Percentiles rank a stretch among this genome's conserved stretches.
phyloP scores from a whole-genome alignment of 257 asterid genomes.

The Datura wrightii region DNA sequence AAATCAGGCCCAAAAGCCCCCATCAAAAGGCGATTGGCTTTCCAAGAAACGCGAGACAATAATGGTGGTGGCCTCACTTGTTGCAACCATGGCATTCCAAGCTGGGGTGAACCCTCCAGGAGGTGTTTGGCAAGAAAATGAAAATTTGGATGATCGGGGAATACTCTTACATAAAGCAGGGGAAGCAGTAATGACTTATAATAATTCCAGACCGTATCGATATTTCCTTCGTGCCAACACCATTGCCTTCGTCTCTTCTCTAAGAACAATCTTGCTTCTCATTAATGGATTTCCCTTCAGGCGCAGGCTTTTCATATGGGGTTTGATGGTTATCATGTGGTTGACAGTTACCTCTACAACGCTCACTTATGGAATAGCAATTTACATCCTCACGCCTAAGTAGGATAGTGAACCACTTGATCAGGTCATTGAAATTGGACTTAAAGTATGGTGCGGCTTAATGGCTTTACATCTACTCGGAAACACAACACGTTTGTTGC shows the following conservation, averaged over 20 bases:
- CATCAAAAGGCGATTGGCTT: slow-evolving; percentile 40
- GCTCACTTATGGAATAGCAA: slow-evolving; percentile 46
- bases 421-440: slow-evolving; percentile 33
- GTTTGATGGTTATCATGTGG: slow-evolving; percentile 69
- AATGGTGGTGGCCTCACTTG: slow-evolving; percentile 55
- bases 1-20: neutral
- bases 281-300: slow-evolving; percentile 62
- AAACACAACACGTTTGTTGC: slow-evolving; percentile 46
- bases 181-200: slow-evolving; percentile 54
- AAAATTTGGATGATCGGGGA: neutral
- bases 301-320: slow-evolving; percentile 48
- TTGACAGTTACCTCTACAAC: slow-evolving; percentile 48
- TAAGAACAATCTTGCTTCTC: slow-evolving; percentile 58
- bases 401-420: slow-evolving; percentile 35
- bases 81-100: slow-evolving; percentile 56
- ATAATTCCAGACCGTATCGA: slow-evolving; percentile 35
- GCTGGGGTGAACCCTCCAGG: slow-evolving; percentile 46
- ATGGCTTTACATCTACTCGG: slow-evolving; percentile 53
- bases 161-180: slow-evolving; percentile 45
- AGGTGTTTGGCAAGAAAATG: slow-evolving; percentile 35
- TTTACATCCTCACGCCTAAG: slow-evolving; percentile 45
- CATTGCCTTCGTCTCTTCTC: slow-evolving; percentile 56
- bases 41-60: slow-evolving; percentile 44
- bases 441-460: slow-evolving; percentile 49
- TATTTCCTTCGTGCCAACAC: slow-evolving; percentile 50